These are phyloP conservation scores for Trichoderma sp. DNA, from an alignment of 2,329 filamentous ascomycete species.

Conservation along the genomic window DNA sequence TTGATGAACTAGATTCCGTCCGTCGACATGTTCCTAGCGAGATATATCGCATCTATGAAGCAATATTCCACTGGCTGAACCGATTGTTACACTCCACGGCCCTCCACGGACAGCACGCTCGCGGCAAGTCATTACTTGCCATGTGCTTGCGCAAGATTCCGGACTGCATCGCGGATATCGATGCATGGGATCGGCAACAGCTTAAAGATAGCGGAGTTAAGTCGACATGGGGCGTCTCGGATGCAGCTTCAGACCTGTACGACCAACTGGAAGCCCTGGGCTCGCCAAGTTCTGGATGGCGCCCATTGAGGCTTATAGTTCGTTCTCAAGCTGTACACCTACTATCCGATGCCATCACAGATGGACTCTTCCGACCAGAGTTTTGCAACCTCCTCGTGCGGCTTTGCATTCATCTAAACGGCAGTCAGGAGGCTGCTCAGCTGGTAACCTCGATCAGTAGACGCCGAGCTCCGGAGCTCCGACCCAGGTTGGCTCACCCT, in stretches of 20 bases:
- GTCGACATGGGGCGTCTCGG: constrained; percentile 36
- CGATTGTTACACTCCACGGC: constrained; percentile 38
- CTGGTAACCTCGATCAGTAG: constrained; percentile 33
- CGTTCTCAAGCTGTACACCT: constrained; percentile 40
- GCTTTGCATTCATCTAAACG: constrained; percentile 37
- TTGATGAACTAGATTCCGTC: constrained; percentile 34
- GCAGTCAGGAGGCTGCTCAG: constrained; percentile 37
- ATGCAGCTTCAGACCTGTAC: constrained; percentile 40
- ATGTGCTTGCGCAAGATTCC: constrained; percentile 43
- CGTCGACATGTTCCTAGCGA: constrained; percentile 33
- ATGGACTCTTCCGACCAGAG: constrained; percentile 38
- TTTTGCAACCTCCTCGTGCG: constrained; percentile 37
- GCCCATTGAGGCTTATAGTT: constrained; percentile 40
- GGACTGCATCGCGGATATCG: constrained; percentile 39
- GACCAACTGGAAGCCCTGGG: constrained; percentile 42
- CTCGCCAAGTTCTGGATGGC: constrained; percentile 38
- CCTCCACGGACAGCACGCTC: constrained; percentile 30
- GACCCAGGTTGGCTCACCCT: constrained; percentile 28
- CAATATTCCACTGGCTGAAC: constrained; percentile 40
- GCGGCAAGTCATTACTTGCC: constrained; percentile 41
- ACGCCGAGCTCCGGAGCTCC: constrained; percentile 30
- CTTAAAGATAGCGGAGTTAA: constrained; percentile 33
- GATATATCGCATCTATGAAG: constrained; percentile 40
- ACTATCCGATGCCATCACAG: constrained; percentile 37
- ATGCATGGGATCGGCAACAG: constrained; percentile 39